Evolutionary conservation across 345 rosid genomes (phyloP).

Genomic region (Eucalyptus dawsonii): DNA sequence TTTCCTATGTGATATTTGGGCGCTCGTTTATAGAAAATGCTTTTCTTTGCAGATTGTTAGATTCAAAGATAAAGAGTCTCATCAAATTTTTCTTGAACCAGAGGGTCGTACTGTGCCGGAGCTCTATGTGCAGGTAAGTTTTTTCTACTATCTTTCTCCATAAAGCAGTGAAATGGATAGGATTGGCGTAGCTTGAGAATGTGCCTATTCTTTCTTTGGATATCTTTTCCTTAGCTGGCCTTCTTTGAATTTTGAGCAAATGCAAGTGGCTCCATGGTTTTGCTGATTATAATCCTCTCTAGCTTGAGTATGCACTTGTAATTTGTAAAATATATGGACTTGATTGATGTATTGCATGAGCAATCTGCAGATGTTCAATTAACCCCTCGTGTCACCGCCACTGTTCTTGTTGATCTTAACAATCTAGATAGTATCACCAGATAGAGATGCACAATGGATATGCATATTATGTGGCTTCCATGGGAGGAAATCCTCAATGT

Average conservation of each 20-base stretch:
- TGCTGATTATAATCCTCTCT: not conserved
- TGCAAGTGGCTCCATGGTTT: not conserved
- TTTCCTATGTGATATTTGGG: not conserved
- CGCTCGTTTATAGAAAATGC: not conserved
- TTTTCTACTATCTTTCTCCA: not conserved
- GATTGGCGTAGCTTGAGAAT: not conserved
- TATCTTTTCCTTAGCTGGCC: not conserved
- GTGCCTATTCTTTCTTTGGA: not conserved
- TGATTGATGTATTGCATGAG: not conserved
- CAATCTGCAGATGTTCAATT: not conserved
- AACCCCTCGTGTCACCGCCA: not conserved
- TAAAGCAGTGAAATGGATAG: not conserved
- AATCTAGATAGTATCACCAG: not conserved
- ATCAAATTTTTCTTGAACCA: slow-evolving; percentile 98
- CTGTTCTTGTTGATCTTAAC: not conserved
- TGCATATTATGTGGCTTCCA: not conserved
- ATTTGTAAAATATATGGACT: not conserved
- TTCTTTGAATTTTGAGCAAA: not conserved
- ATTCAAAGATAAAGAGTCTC: slow-evolving; percentile 93
- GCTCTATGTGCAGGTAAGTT: slow-evolving; percentile 82
- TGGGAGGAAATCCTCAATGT: not conserved
- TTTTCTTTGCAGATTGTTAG: slow-evolving; percentile 53
- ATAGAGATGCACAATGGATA: not conserved
- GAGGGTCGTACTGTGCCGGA: slow-evolving; percentile 96
- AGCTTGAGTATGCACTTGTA: not conserved